Evolutionary conservation across 352 stramenopile species (phyloP), one percentile per base, ranked within the genome.

Genomic region (Globisporangium mamillatum): DNA sequence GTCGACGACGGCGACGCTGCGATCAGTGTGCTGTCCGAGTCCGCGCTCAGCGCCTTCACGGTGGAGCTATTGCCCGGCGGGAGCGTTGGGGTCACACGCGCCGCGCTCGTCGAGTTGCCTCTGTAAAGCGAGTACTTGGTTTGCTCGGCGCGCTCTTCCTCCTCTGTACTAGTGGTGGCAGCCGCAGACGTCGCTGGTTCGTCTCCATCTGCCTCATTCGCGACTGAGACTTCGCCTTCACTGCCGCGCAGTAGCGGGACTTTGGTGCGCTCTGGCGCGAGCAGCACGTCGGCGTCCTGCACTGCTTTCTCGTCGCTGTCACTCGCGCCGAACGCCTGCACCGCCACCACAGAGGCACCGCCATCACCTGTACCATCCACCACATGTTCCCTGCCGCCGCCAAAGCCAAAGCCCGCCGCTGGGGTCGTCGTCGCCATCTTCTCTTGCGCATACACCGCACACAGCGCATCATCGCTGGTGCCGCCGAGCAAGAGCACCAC

Each of bases 71-170:
- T 24, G 32, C n/a, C 34, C 22, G 62, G 50, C 7, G 18, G 50
- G 18, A 67, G 52, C 34, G 62, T 67, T 5, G 62, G 62, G 14
- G 62, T 67, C 50, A 61, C 22, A 24, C 62, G 62, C 18, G 29
- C 36, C 1, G 52, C 62, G 22, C 32, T 44, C 27, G 62, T 67
- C 16, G 32, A 44, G 34, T 67, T 67, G 34, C 62, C 62, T n/a
- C 62, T n/a, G 24, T 62, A 67, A 12, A 67, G 62, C 52, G 62
- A 67, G 18, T 36, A 67, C 14, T 44, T 60, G 1, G 62, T 67
- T 52, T 67, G 62, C 52, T 59, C 29, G 1, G 62, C 62, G 38
- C 62, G 53, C 32, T 53, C 29, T 44, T 67, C 62, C 14, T 63
- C 48, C 20, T 55, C 48, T 14, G 20, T 55, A 12, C 27, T 32